Conservation (phyloP, 164 flowering plant genomes). For the Kingdonia uniflora region DNA sequence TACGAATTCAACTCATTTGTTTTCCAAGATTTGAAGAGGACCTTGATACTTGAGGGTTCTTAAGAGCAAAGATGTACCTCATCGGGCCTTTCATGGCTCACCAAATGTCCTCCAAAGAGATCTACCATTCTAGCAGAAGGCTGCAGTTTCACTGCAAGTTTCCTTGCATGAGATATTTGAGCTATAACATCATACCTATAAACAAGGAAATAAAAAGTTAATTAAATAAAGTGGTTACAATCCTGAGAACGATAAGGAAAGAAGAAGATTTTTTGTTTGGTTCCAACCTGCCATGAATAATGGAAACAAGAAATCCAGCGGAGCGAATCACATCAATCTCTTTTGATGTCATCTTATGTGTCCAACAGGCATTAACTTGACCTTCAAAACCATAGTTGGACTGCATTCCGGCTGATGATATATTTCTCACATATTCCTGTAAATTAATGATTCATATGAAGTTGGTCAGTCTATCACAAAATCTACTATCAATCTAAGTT, state of each 20-base stretch:
- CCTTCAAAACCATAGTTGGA: constrained; percentile 84
- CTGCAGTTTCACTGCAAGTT: constrained; percentile 64
- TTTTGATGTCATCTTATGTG: constrained; percentile 51
- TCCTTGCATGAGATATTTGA: constrained; percentile 63
- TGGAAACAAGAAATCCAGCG: constrained; percentile 72
- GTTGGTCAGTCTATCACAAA: no score
- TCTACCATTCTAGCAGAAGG: constrained; percentile 86
- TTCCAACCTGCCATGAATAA: constrained; percentile 89
- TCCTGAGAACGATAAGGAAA: neutral
- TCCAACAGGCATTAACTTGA: constrained; percentile 92
- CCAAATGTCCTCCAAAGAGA: constrained; percentile 88
- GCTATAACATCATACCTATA: constrained; percentile 80
- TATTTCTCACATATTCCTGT: constrained; percentile 84
- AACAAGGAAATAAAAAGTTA: constrained; percentile 2
- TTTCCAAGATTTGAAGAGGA: no score
- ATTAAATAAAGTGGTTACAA: neutral
- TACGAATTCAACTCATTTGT: no score
- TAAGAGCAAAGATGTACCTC: constrained; percentile 47
- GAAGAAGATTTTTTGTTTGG: neutral
- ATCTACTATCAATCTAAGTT: no score
- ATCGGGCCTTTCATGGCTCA: constrained; percentile 80
- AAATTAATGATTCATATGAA: neutral
- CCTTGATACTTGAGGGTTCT: neutral
- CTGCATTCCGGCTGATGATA: constrained; percentile 84
- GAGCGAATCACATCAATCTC: constrained; percentile 58